Conservation (phyloP, 305 asterid genomes). For the Fraxinus floribunda region DNA sequence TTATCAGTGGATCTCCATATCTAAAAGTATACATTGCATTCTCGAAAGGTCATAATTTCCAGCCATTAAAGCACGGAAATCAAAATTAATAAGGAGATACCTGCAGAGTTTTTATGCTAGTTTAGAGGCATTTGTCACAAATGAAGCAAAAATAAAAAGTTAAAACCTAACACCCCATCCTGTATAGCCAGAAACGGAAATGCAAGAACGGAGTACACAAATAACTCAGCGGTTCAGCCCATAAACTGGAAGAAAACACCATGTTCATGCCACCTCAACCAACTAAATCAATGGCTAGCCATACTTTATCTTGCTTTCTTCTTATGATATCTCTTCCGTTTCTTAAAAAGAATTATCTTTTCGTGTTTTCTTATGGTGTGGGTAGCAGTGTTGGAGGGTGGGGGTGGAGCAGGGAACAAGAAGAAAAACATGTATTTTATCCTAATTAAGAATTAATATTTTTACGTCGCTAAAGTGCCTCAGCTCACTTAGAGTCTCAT, state of each 20-base stretch:
- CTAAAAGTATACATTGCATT: neutral
- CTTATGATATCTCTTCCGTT: neutral
- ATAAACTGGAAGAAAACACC: neutral
- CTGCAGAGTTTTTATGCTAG: neutral
- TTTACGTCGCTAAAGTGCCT: neutral
- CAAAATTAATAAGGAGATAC: conserved; percentile 14
- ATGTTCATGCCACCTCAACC: neutral
- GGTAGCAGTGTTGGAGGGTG: neutral
- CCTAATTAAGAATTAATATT: neutral
- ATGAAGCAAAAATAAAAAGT: neutral
- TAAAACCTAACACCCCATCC: neutral
- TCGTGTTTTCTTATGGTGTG: neutral
- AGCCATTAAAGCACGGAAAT: conserved; percentile 12
- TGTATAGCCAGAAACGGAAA: neutral
- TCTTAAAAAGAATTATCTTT: neutral
- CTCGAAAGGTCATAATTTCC: conserved; percentile 5
- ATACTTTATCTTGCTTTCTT: neutral
- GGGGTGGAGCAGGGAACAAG: neutral
- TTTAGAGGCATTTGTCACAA: neutral
- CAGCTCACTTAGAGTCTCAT: neutral
- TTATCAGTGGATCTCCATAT: neutral
- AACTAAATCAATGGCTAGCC: neutral
- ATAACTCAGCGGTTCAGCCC: neutral
- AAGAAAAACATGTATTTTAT: conserved; percentile 1
- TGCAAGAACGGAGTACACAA: neutral